Evolutionary conservation across 1,284 basidiomycete genomes (phyloP), one percentile per base, ranked within the genome.

Genomic region (Flammula alnicola): DNA sequence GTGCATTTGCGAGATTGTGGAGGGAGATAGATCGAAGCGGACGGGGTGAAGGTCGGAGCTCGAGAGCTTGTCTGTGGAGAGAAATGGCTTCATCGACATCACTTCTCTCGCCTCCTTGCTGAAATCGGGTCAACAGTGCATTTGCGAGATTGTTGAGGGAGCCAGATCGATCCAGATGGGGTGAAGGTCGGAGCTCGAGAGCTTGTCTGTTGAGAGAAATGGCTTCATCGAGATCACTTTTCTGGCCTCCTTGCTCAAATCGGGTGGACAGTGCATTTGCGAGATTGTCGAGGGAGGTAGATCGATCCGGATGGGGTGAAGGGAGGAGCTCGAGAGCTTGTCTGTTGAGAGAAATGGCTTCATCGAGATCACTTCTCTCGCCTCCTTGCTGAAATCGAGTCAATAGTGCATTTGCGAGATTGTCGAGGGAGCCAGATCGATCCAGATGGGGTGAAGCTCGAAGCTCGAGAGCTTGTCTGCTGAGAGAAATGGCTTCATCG

Each of bases 401-500:
- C 12, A 10, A 39, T 12, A 23, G 23, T 4, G 4, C 38, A 39
- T n/a, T n/a, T 22, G 19, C 14, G 14, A 39, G 23, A 16, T 39
- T 25, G n/a, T 11, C 11, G 10, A 26, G 27, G 16, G 35, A 12
- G 20, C 9, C 25, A 19, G 20, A 26, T 20, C 30, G 17, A 41
- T n/a, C 12, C 31, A 22, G 23, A 33, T 45, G 3, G 4, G 27
- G 5, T n/a, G 32, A 6, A 14, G 17, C 27, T 17, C 16, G 40
- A 12, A 31, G 17, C 10, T 29, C 19, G 20, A 42, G 40, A 30
- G 14, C 19, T 11, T 31, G 27, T 19, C 12, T 20, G 14, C 20
- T 5, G 10, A 44, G 26, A 19, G 16, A 14, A 10, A 50, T 38
- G 3, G 20, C 48, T n/a, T 32, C 20, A n/a, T 50, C 35, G 14